Evolutionary conservation across 805 yeast species (phyloP), one percentile per base, ranked within the genome.

Genomic region (Candida ficus): DNA sequence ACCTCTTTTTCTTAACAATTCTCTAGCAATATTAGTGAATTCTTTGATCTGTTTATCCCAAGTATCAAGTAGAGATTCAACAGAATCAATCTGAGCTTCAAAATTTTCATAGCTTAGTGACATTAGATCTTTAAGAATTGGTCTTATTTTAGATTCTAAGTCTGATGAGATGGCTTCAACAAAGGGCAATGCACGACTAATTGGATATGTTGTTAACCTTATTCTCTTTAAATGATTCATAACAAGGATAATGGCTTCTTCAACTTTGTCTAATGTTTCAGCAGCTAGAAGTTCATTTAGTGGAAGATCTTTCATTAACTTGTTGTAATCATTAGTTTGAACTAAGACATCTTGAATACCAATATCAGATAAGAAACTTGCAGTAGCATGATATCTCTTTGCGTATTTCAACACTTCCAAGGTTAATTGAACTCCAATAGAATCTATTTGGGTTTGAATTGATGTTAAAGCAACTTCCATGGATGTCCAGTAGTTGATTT

Each of bases 341-440:
- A 64, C 63, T 11, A 76, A 45, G 13, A 83, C 76, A 21, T 76
- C 79, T 28, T 66, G 60, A 17, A 91, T 60, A 0, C 87, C 86
- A 2, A 83, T 78, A 52, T 86, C 95, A 6, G 87, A 75, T 26
- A 75, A 64, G 51, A 85, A 82, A 27, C 83, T 71, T n/a, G 78
- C 74, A 0, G 90, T 80, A 1, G 87, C 80, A 56, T 85, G 95
- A 54, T 80, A 85, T 47, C 97, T 68, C 49, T 85, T 89, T 3
- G 89, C 88, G 13, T 71, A 63, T 44, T 76, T 75, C 41, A 90
- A 65, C 0, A 84, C 64, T 1, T 73, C 76, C 12, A 88, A 60
- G 0, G 93, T 77, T 8, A 73, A 57, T 17, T 60, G 63, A 2
- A 87, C 75, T 27, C 76, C 80, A 0, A 70, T 67, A 1, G 75